These are phyloP conservation scores for Trichothecium sympodiale DNA, from an alignment of 2,329 filamentous ascomycete species.

Conservation along the genomic window DNA sequence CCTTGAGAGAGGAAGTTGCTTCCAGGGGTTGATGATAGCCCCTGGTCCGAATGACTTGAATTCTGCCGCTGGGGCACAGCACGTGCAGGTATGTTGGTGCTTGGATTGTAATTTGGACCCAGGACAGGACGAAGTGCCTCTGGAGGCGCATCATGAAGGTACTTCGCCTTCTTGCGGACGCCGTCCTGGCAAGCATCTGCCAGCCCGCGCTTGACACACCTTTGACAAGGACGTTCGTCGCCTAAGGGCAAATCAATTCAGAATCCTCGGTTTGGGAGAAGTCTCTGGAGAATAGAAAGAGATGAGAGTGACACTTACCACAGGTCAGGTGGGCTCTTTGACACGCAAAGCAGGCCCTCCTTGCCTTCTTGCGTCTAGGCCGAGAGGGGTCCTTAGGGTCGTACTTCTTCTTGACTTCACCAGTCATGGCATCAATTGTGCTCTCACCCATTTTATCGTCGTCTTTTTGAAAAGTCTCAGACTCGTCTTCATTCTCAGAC, in stretches of 20 bases:
- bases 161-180: conserved; percentile 97
- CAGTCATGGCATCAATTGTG: conserved; percentile 27
- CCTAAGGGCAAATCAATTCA: conserved; percentile 38
- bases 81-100: conserved; percentile 23
- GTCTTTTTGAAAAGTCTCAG: conserved; percentile 32
- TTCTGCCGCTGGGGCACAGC: conserved; percentile 34
- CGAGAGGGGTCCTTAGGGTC: conserved; percentile 83
- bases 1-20: conserved; percentile 37
- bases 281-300: conserved; percentile 2
- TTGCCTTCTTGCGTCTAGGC: conserved; percentile 88
- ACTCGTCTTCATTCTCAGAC: conserved; percentile 50
- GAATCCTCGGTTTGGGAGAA: background rate
- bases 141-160: conserved; percentile 88
- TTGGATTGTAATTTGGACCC: conserved; percentile 57
- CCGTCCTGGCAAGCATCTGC: conserved; percentile 91
- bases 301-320: conserved; percentile 53
- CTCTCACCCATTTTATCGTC: conserved; percentile 39
- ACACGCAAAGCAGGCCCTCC: conserved; percentile 91
- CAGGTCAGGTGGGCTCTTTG: conserved; percentile 96
- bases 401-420: conserved; percentile 54
- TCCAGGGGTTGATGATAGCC: conserved; percentile 21
- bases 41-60: conserved; percentile 35
- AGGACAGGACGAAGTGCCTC: conserved; percentile 83
- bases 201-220: conserved; percentile 88
- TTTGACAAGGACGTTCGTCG: conserved; percentile 85